Conservation (phyloP, 345 rosid genomes). For the Gossypium sturtianum region DNA sequence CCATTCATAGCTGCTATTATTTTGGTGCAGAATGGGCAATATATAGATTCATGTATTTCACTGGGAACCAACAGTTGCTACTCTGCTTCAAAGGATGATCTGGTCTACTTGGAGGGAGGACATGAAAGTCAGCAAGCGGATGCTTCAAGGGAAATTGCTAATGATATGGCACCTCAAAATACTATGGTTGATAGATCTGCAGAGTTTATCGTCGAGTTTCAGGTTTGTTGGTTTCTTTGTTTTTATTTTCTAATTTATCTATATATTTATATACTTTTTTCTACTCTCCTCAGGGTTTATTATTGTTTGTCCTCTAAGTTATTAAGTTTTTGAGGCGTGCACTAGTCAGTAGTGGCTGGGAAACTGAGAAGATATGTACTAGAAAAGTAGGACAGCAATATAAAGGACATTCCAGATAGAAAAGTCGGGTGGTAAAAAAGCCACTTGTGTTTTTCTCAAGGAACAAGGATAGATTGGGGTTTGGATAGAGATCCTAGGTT, state of each 20-base stretch:
- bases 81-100: slow-evolving; percentile 60
- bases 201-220: slow-evolving; percentile 71
- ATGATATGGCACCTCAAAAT: slow-evolving; percentile 35
- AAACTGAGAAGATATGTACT: background rate
- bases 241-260: background rate
- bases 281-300: background rate
- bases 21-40: slow-evolving; percentile 64
- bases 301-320: background rate
- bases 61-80: slow-evolving; percentile 81
- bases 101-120: slow-evolving; percentile 53
- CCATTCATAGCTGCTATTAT: slow-evolving; percentile 11
- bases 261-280: background rate
- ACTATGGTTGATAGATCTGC: slow-evolving; percentile 38
- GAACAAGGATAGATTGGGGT: background rate
- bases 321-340: background rate
- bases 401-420: background rate
- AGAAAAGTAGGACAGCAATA: background rate
- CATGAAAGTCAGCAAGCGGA: slow-evolving; percentile 31
- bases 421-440: background rate
- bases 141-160: slow-evolving; percentile 31
- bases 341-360: background rate
- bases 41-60: slow-evolving; percentile 79
- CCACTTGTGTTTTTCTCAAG: background rate
- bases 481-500: background rate
- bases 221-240: slow-evolving; percentile 33